Evolutionary conservation across 805 yeast species (phyloP).

Genomic region (Diddensiella transvaalensis): DNA sequence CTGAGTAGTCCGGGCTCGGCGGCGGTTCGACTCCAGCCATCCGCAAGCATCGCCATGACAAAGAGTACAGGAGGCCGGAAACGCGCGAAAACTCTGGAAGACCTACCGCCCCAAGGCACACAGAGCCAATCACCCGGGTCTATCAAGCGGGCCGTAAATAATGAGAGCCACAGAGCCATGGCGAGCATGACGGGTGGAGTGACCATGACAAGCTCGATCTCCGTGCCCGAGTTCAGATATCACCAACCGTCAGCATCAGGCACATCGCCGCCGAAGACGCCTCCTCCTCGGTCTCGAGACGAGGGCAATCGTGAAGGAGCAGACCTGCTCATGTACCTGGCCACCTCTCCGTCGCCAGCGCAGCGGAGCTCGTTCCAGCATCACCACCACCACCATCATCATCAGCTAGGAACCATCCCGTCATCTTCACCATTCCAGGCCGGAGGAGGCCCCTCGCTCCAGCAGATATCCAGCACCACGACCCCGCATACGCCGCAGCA

Average conservation of each 20-base stretch:
- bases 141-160: too few relatives aligned
- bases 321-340: constrained; percentile 72
- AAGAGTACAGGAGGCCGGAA: constrained; percentile 4
- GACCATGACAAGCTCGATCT: constrained; percentile 1
- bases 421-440: constrained; percentile 21
- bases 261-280: constrained; percentile 27
- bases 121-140: too few relatives aligned
- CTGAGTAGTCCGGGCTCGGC: not conserved
- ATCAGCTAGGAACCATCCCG: constrained; percentile 7
- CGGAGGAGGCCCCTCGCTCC: constrained; percentile 11
- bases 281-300: constrained; percentile 22
- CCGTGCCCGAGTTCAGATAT: constrained; percentile 1
- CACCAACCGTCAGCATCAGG: not conserved
- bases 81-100: constrained; percentile 26
- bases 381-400: too few relatives aligned
- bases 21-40: not conserved
- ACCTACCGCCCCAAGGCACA: too few relatives aligned
- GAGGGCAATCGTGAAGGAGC: constrained; percentile 59
- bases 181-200: not conserved
- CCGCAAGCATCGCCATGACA: not conserved
- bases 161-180: too few relatives aligned
- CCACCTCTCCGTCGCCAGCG: constrained; percentile 77
- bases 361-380: constrained; percentile 24
- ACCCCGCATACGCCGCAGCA: constrained; percentile 36
- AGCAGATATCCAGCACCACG: not conserved